Conservation (phyloP, 1,139 yeast species). For the Lodderomyces jiufengensis region DNA sequence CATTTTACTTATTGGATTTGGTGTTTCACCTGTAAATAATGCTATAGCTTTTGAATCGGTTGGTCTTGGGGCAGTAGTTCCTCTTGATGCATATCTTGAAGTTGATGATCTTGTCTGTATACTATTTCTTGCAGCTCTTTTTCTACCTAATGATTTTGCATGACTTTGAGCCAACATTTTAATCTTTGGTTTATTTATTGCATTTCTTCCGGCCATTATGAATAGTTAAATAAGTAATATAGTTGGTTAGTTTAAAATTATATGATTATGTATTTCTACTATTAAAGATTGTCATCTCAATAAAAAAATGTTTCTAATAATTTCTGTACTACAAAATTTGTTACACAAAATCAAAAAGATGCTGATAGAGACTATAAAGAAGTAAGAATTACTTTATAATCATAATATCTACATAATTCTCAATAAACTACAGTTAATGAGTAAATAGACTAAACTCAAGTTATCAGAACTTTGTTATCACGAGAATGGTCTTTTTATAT, state of each 20-base stretch:
- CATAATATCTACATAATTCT: too few relatives aligned
- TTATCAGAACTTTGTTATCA: too few relatives aligned
- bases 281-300: not conserved
- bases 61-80: conserved; percentile 36
- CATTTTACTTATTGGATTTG: conserved; percentile 36
- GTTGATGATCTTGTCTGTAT: conserved; percentile 47
- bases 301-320: not conserved
- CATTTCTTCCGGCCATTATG: conserved; percentile 73
- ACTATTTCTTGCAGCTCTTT: conserved; percentile 52
- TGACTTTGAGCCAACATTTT: conserved; percentile 54
- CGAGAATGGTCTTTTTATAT: too few relatives aligned
- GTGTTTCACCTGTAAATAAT: conserved; percentile 47
- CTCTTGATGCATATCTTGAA: conserved; percentile 35
- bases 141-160: conserved; percentile 51
- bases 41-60: conserved; percentile 63
- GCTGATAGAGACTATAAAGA: too few relatives aligned
- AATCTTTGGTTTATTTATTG: conserved; percentile 76
- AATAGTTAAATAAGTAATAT: not conserved
- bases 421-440: too few relatives aligned
- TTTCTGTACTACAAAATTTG: too few relatives aligned
- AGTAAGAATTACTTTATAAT: too few relatives aligned
- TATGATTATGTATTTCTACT: not conserved
- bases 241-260: not conserved
- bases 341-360: too few relatives aligned
- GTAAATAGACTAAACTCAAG: too few relatives aligned